Evolutionary conservation across 164 flowering plant species (phyloP), one percentile per base, ranked within the genome.

Genomic region (Chloranthus sessilifolius): DNA sequence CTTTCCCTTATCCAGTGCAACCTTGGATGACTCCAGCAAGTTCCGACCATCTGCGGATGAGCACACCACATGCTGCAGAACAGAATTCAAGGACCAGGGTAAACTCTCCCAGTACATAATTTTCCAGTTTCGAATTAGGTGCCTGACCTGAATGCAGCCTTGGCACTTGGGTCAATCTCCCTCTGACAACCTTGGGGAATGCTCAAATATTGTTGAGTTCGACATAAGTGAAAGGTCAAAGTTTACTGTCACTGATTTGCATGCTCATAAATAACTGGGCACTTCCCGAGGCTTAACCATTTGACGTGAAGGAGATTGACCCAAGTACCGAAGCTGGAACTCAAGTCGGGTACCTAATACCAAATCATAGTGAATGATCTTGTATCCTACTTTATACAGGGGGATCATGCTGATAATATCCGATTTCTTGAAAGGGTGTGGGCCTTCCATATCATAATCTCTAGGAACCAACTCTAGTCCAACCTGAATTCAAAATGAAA

Each of bases 1-100:
- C 66, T 83, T 88, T 67, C 96, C 96, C 67, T 88, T 88, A 63
- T 88, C 96, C 52, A 88, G 71, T 41, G 96, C 88, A 64, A 77
- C 65, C 69, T 85, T 88, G 15, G 96, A 82, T 34, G 95, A 83
- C 56, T 88, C 96, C 65, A 88, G 53, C 47, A 88, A 59, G 51
- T 72, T 74, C 25, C 96, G 76, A 1, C 95, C 96, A 75, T 88
- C 96, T 16, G 85, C 90, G 51, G 95, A 82, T n/a, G 83, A 73
- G 72, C 88, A 88, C 23, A 60, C 66, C 19, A 81, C 88, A 74
- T 85, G 87, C 96, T 88, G 80, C 21, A 56, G 53, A 53, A 47
- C 24, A 52, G 27, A 66, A 33, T 40, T 45, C 28, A 57, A n/a
- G 39, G 10, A 59, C 21, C 15, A n/a, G 17, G 7, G 30, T 47